Conservation (phyloP, 257 asterid genomes). For the Fraxinus excelsior region DNA sequence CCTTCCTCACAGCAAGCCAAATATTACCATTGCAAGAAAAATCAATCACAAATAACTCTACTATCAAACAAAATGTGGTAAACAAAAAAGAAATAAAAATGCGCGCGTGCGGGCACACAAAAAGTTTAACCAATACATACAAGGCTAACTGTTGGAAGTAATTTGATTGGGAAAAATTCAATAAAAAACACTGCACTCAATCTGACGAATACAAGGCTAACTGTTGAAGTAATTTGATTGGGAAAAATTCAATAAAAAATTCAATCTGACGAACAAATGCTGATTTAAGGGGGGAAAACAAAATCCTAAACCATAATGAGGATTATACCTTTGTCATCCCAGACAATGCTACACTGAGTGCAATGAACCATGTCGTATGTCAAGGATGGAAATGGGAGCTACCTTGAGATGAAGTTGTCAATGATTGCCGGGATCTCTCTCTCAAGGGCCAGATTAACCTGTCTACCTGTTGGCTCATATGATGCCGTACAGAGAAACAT, state of each 20-base stretch:
- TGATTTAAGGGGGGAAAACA: not conserved
- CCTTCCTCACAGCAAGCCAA: too few relatives aligned
- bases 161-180: too few relatives aligned
- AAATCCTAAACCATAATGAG: conserved; percentile 6
- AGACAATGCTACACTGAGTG: conserved; percentile 86
- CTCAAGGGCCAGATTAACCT: conserved; percentile 94
- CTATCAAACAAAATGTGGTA: not conserved
- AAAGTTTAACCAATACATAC: not conserved
- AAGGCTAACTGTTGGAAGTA: too few relatives aligned
- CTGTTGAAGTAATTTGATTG: too few relatives aligned
- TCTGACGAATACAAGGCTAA: too few relatives aligned
- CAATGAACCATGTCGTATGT: conserved; percentile 98
- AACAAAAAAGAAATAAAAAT: not conserved
- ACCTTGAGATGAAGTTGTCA: conserved; percentile 76
- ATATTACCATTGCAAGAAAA: conserved; percentile 6
- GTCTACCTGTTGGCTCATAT: conserved; percentile 94
- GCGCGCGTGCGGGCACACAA: not conserved
- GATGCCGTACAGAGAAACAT: conserved; percentile 95
- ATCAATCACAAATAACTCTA: not conserved
- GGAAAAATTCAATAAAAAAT: too few relatives aligned
- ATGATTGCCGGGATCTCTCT: conserved; percentile 98
- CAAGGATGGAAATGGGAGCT: conserved; percentile 91
- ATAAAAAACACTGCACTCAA: too few relatives aligned
- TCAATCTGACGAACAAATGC: too few relatives aligned
- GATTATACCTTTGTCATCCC: conserved; percentile 86